Evolutionary conservation across 2,329 filamentous ascomycete genomes (phyloP).

Genomic region (Lasiodiplodia hormozganensis): DNA sequence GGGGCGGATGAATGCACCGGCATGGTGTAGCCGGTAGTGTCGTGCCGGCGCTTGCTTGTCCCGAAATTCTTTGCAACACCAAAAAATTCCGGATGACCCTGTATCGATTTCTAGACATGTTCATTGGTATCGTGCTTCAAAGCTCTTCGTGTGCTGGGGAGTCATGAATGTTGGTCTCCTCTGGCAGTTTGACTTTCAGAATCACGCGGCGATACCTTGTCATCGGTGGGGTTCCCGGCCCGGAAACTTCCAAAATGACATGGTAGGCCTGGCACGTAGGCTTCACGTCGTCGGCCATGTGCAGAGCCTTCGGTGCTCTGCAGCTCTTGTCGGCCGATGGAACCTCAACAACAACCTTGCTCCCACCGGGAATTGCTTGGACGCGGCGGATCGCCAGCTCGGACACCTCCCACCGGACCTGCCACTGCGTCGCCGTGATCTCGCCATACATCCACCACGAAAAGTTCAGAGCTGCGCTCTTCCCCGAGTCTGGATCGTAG

Average conservation of each 20-base stretch:
- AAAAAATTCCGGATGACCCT: neutral
- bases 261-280: slow-evolving; percentile 55
- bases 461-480: slow-evolving; percentile 50
- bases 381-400: slow-evolving; percentile 45
- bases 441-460: slow-evolving; percentile 60
- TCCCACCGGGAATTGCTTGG: slow-evolving; percentile 33
- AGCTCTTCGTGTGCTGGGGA: neutral
- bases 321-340: slow-evolving; percentile 52
- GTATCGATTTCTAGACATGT: neutral
- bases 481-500: slow-evolving; percentile 55
- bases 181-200: slow-evolving; percentile 37
- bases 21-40: neutral
- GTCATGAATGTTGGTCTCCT: neutral
- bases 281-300: slow-evolving; percentile 42
- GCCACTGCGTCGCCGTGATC: slow-evolving; percentile 53
- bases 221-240: slow-evolving; percentile 52
- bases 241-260: slow-evolving; percentile 58
- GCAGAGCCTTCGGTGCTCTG: slow-evolving; percentile 43
- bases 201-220: slow-evolving; percentile 57
- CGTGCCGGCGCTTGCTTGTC: neutral
- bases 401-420: slow-evolving; percentile 49
- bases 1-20: neutral
- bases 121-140: neutral
- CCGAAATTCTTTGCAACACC: neutral
- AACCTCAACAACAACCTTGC: slow-evolving; percentile 48